These are phyloP conservation scores for Aureobasidium sp. DNA, from an alignment of 2,329 filamentous ascomycete genomes.

Conservation along the genomic window DNA sequence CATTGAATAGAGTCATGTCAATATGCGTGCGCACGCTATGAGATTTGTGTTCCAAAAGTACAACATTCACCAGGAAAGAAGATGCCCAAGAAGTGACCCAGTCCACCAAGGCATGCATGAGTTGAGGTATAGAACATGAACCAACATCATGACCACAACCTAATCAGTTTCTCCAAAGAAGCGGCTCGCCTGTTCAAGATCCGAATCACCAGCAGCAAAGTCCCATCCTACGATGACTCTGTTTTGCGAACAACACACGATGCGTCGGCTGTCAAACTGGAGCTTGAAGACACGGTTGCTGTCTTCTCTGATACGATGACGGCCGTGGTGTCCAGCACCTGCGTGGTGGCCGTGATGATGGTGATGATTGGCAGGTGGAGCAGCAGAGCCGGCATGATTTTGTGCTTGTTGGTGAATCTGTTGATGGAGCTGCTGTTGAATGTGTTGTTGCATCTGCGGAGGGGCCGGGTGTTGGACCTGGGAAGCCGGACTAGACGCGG, in stretches of 20 bases:
- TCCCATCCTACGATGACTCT: conserved; percentile 94
- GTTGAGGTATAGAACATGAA: not conserved
- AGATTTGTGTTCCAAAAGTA: not conserved
- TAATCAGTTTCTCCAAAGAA: conserved; percentile 20
- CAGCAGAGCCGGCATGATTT: conserved; percentile 18
- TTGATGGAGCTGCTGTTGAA: not conserved
- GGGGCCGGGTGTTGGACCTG: not conserved
- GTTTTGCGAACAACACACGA: conserved; percentile 91
- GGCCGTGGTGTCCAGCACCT: not conserved
- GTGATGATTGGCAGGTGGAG: conserved; percentile 13
- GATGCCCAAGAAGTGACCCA: not conserved
- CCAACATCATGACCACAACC: not conserved
- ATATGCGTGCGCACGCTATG: not conserved
- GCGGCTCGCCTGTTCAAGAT: conserved; percentile 35
- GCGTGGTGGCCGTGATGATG: conserved; percentile 6
- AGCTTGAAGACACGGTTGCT: conserved; percentile 81
- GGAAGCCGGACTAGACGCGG: not conserved
- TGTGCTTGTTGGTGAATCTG: conserved; percentile 32
- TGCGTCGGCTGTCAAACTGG: conserved; percentile 87
- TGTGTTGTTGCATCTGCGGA: not conserved
- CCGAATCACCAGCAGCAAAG: conserved; percentile 79
- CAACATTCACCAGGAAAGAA: not conserved
- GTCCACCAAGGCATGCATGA: not conserved
- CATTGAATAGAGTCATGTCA: not conserved
- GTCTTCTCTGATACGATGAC: conserved; percentile 25